Evolutionary conservation across 768 basidiomycete species (phyloP), one percentile per base, ranked within the genome.

Genomic region (Termitomyces sp.): DNA sequence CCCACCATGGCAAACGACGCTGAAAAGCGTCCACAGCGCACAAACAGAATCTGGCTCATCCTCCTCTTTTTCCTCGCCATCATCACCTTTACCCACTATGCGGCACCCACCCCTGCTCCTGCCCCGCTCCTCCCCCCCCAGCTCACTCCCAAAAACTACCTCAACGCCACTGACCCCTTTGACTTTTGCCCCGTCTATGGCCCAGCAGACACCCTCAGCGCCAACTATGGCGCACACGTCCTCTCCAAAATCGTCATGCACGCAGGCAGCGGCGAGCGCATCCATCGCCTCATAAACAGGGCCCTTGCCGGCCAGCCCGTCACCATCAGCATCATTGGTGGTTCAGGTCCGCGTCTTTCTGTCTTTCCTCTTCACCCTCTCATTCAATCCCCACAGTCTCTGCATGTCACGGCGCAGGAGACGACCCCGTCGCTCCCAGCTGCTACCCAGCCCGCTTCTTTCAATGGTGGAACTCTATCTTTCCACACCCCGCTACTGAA

Each of bases 401-500:
- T 54, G 85, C 95, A 1, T 98, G 95, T 68, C 90, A 95, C 66
- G 95, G 95, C 21, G 89, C 94, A 9, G 95, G 95, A 1, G 89
- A 95, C 66, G 91, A 95, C 69, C 93, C 92, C 4, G 77, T 97
- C 55, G 83, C 91, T 0, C 79, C 90, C 0, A 73, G 73, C 60
- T 95, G 96, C 70, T 99, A 98, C 72, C 96, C 97, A 1, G 86
- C 90, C n/a, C 84, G 85, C 53, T 92, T 98, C 76, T 98, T 98
- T 77, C 78, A 87, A 50, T 99, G 97, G 96, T 97, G 96, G 92
- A 93, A 95, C 73, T 82, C 79, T 53, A 84, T 98, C n/a, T 99
- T 99, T 74, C 97, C 96, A 0, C 93, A 99, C 71, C 96, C 96
- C 0, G 95, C 95, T 2, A 94, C 95, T 11, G 95, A 98, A 70